Conservation (phyloP, 2,329 filamentous ascomycete genomes). For the Fusarium xylarioides region DNA sequence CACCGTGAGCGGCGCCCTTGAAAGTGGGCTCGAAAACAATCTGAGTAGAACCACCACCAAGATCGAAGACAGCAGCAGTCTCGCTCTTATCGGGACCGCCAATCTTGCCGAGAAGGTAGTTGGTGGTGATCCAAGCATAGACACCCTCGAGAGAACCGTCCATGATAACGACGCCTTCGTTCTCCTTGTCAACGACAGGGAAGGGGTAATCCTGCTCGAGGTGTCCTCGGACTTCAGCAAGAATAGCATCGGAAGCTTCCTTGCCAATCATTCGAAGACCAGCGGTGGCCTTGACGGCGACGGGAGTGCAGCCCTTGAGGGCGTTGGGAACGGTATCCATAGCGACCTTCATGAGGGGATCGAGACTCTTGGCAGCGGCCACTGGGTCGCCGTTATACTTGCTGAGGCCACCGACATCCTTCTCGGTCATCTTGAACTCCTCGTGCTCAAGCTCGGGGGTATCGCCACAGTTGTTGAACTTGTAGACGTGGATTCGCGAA, state of each 20-base stretch:
- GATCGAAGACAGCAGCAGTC: conserved; percentile 94
- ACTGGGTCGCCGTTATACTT: conserved; percentile 87
- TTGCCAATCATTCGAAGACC: conserved; percentile 87
- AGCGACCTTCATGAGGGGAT: conserved; percentile 86
- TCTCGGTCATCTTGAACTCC: conserved; percentile 92
- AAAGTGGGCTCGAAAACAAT: conserved; percentile 99
- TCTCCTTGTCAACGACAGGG: conserved; percentile 86
- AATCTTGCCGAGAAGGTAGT: conserved; percentile 98
- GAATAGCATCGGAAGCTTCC: conserved; percentile 83
- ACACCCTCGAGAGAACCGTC: conserved; percentile 97
- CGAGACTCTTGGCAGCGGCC: conserved; percentile 88
- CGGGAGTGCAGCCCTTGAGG: conserved; percentile 88
- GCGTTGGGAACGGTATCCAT: conserved; percentile 85
- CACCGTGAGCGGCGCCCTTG: conserved; percentile 74
- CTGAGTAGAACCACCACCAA: conserved; percentile 96
- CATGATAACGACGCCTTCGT: conserved; percentile 95
- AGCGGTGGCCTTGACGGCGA: conserved; percentile 98
- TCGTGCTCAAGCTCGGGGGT: conserved; percentile 96
- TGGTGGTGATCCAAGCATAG: conserved; percentile 98
- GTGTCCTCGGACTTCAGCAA: conserved; percentile 83
- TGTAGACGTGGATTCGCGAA: conserved; percentile 97
- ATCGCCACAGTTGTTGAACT: conserved; percentile 97
- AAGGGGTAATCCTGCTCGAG: conserved; percentile 93
- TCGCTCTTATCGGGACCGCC: conserved; percentile 88
- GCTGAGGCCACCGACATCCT: conserved; percentile 84